Evolutionary conservation across 2,329 filamentous ascomycete species (phyloP).

Genomic region (Trichophyton rubrum): DNA sequence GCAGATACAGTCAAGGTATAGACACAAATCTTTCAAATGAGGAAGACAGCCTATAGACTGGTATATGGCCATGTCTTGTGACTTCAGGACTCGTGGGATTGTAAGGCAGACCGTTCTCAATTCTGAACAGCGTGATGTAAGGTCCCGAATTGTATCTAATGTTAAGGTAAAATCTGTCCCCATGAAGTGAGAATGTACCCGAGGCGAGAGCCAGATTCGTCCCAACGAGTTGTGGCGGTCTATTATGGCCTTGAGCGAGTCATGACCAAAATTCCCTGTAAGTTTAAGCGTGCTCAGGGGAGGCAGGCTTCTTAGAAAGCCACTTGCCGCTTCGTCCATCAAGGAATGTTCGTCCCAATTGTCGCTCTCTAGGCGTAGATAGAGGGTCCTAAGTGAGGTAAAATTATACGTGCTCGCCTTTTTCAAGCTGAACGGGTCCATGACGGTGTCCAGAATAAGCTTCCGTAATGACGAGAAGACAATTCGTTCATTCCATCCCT

Average conservation of each 20-base stretch:
- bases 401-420: constrained; percentile 1
- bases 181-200: neutral
- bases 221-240: neutral
- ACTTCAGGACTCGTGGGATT: neutral
- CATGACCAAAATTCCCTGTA: neutral
- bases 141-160: neutral
- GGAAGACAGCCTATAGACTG: neutral
- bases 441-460: neutral
- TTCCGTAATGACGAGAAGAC: neutral
- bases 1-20: neutral
- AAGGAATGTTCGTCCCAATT: neutral
- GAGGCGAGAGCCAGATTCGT: neutral
- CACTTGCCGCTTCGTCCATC: neutral
- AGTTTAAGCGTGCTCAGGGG: neutral
- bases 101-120: neutral
- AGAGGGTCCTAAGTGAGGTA: neutral
- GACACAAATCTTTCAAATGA: neutral
- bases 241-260: neutral
- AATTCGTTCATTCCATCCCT: neutral
- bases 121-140: neutral
- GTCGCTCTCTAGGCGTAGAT: neutral
- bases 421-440: neutral
- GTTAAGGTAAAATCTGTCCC: neutral
- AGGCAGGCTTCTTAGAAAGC: neutral
- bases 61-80: constrained; percentile 1